phyloP scores from a whole-genome alignment of 768 basidiomycete genomes.

The Dioszegia hungarica region DNA sequence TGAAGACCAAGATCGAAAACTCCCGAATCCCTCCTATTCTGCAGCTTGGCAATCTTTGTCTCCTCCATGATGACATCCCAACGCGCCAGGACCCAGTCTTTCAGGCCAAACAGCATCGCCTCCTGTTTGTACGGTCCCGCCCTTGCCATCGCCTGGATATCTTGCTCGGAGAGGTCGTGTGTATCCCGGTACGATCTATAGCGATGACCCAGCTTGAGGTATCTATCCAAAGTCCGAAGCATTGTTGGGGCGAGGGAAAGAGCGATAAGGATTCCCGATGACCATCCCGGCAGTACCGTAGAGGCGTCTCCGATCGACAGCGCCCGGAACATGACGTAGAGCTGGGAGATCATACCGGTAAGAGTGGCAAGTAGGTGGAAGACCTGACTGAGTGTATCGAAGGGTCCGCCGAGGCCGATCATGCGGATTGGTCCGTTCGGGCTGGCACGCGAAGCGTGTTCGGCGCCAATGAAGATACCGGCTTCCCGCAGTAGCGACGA shows the following conservation, averaged over 20 bases:
- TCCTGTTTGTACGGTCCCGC: slow-evolving; percentile 74
- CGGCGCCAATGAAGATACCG: slow-evolving; percentile 26
- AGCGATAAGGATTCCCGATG: slow-evolving; percentile 9
- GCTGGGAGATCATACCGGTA: slow-evolving; percentile 7
- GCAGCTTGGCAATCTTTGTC: slow-evolving; percentile 22
- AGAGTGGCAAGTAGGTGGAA: slow-evolving; percentile 7
- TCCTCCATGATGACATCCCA: slow-evolving; percentile 66
- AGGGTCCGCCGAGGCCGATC: slow-evolving; percentile 3
- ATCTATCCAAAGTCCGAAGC: not conserved
- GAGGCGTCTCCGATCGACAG: not conserved
- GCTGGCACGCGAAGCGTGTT: not conserved
- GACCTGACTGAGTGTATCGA: slow-evolving; percentile 4
- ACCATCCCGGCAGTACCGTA: not conserved
- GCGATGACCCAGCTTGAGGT: not conserved
- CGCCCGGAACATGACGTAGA: slow-evolving; percentile 2
- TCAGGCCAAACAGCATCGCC: slow-evolving; percentile 73
- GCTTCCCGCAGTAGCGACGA: slow-evolving; percentile 28
- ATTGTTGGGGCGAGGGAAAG: slow-evolving; percentile 19
- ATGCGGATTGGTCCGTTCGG: too few species aligned
- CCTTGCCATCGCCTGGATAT: slow-evolving; percentile 63
- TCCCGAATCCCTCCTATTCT: not conserved
- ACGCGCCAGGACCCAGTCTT: slow-evolving; percentile 73
- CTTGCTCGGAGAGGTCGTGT: not conserved
- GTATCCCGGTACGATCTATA: not conserved
- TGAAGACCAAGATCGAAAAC: slow-evolving; percentile 7